Evolutionary conservation across 2,329 filamentous ascomycete genomes (phyloP), one percentile per base, ranked within the genome.

Genomic region (Fusarium sacchari): DNA sequence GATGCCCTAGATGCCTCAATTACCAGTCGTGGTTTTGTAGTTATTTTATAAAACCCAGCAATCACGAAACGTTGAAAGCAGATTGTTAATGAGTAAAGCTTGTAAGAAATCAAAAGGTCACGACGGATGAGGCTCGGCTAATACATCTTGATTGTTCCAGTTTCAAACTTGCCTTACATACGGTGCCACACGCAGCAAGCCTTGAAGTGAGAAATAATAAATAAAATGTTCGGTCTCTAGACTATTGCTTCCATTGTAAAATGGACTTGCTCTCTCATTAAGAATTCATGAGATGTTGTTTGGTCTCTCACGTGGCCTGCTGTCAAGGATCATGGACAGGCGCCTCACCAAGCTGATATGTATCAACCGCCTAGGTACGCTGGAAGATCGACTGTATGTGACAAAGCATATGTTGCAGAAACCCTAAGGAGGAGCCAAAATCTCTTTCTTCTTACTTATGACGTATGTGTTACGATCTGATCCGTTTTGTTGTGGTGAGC

Each of bases 381-480:
- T 44, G 40, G 30, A 37, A 44, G 71, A 72, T 74, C 50, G 36
- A 66, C 56, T 39, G 24, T 40, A 59, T 36, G 26, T 40, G 56
- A 40, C 67, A 40, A 59, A 59, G 39, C 39, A 40, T 55, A 44
- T 40, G 37, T 55, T 42, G 50, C 65, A 59, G 64, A 59, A 56
- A 59, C 59, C 65, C 59, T 59, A 69, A 49, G 60, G 58, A 49
- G 53, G 53, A 43, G 55, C 67, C 58, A 69, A 64, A 65, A 60
- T 56, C 39, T 32, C 32, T 72, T 56, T 47, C 40, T 36, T 49
- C 59, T 37, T 24, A 24, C 37, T 71, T 57, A 76, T 76, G 74
- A 76, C 74, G 74, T 75, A 73, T 52, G 42, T 57, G 28, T 64
- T 72, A 46, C 60, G 64, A 69, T 69, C 26, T 22, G 64, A 72